phyloP scores from a whole-genome alignment of 2,329 filamentous ascomycete genomes.

The Aspergillus caelatus region DNA sequence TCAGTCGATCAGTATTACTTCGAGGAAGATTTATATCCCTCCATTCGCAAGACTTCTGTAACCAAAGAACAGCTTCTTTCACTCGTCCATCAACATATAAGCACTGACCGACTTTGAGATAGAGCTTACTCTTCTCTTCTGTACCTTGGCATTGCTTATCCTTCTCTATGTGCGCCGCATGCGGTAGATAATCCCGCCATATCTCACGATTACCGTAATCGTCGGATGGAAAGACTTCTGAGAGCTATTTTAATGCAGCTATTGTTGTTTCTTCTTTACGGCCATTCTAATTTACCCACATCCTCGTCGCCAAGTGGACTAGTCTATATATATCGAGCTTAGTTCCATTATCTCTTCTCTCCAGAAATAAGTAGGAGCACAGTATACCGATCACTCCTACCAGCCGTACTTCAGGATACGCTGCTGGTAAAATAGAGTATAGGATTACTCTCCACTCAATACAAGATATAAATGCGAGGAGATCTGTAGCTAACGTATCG shows the following conservation, averaged over 20 bases:
- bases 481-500: conserved; percentile 33
- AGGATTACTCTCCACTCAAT: conserved; percentile 29
- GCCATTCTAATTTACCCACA: conserved; percentile 31
- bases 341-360: conserved; percentile 14
- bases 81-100: conserved; percentile 1
- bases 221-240: conserved; percentile 11
- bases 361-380: conserved; percentile 35
- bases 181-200: conserved; percentile 36
- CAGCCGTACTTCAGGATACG: conserved; percentile 2
- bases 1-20: neutral
- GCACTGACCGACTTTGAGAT: neutral
- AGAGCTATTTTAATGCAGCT: conserved; percentile 18
- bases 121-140: neutral
- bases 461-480: conserved; percentile 35
- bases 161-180: conserved; percentile 18
- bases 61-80: conserved; percentile 4
- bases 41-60: conserved; percentile 1
- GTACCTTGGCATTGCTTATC: neutral
- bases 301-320: conserved; percentile 37
- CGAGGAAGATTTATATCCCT: neutral
- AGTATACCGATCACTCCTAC: conserved; percentile 34
- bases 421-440: conserved; percentile 33
- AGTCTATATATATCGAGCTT: conserved; percentile 31
- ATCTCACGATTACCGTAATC: conserved; percentile 20
- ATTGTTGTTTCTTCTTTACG: conserved; percentile 6